Percentiles rank a stretch among this genome's conserved stretches.
phyloP scores from a whole-genome alignment of 2,329 filamentous ascomycete genomes.

The Aspergillus cejpii region DNA sequence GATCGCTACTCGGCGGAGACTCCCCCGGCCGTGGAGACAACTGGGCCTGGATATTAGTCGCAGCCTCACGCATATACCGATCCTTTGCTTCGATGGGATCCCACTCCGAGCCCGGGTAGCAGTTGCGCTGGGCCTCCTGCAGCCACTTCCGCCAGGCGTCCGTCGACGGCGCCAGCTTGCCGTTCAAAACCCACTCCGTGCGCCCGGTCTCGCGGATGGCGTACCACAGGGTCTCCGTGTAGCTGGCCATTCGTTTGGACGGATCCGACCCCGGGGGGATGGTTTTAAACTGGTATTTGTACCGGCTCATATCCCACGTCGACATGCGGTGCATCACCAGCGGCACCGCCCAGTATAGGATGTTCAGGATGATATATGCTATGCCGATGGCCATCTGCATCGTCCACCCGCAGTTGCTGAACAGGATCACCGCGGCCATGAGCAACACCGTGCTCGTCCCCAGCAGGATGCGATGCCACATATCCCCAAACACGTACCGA shows the following conservation, averaged over 20 bases:
- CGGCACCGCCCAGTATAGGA: slow-evolving; percentile 53
- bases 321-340: slow-evolving; percentile 46
- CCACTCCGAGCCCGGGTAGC: slow-evolving; percentile 19
- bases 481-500: slow-evolving; percentile 47
- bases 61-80: background rate
- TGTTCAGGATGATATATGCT: slow-evolving; percentile 55
- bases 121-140: slow-evolving; percentile 9
- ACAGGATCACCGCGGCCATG: slow-evolving; percentile 55
- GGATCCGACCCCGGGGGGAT: slow-evolving; percentile 39
- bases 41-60: background rate
- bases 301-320: slow-evolving; percentile 52
- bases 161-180: slow-evolving; percentile 49
- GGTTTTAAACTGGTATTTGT: slow-evolving; percentile 40
- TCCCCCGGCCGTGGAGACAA: no score
- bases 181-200: slow-evolving; percentile 49
- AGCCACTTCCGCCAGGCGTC: background rate
- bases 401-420: slow-evolving; percentile 57
- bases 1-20: no score
- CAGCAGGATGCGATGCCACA: slow-evolving; percentile 50
- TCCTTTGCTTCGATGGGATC: slow-evolving; percentile 1
- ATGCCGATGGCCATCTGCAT: slow-evolving; percentile 54
- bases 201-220: slow-evolving; percentile 51
- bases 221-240: slow-evolving; percentile 54
- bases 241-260: slow-evolving; percentile 31
- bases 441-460: slow-evolving; percentile 53